Evolutionary conservation across 495 filamentous ascomycete species (phyloP).

Genomic region (Mycothermus thermophilus): DNA sequence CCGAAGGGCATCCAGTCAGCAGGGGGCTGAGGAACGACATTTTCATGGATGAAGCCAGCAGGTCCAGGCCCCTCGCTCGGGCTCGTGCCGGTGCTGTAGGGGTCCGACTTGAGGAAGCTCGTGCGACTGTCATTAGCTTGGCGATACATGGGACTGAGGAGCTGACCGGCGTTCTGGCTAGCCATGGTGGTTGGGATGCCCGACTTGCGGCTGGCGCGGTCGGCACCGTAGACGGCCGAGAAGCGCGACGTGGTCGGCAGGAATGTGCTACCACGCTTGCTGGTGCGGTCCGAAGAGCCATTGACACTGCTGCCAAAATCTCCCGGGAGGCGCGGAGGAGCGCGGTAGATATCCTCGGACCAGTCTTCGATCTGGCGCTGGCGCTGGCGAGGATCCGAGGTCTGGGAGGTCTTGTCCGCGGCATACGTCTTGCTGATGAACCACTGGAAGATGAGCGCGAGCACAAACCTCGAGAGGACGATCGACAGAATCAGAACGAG

Average conservation of each 20-base stretch:
- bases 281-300: constrained; percentile 48
- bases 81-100: constrained; percentile 38
- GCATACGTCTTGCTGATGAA: constrained; percentile 74
- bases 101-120: constrained; percentile 38
- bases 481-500: constrained; percentile 87
- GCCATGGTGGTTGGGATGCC: constrained; percentile 82
- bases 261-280: constrained; percentile 70
- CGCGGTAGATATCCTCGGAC: constrained; percentile 92
- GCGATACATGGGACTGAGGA: constrained; percentile 64
- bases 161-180: constrained; percentile 69
- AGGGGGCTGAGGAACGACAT: constrained; percentile 94
- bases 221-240: constrained; percentile 71
- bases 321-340: constrained; percentile 59
- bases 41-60: constrained; percentile 85
- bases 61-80: constrained; percentile 68
- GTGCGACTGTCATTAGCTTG: constrained; percentile 54
- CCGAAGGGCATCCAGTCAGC: constrained; percentile 94
- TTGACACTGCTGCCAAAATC: constrained; percentile 49
- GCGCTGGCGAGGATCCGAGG: constrained; percentile 59
- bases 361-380: constrained; percentile 96
- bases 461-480: constrained; percentile 69
- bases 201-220: constrained; percentile 37
- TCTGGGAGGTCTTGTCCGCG: constrained; percentile 57
- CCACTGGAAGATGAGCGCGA: constrained; percentile 94
- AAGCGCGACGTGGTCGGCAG: constrained; percentile 82